Percentiles rank a stretch among this genome's conserved stretches.
These are phyloP conservation scores for Casuarina cunninghamiana DNA, from an alignment of 306 rosid species.

Conservation along the genomic window DNA sequence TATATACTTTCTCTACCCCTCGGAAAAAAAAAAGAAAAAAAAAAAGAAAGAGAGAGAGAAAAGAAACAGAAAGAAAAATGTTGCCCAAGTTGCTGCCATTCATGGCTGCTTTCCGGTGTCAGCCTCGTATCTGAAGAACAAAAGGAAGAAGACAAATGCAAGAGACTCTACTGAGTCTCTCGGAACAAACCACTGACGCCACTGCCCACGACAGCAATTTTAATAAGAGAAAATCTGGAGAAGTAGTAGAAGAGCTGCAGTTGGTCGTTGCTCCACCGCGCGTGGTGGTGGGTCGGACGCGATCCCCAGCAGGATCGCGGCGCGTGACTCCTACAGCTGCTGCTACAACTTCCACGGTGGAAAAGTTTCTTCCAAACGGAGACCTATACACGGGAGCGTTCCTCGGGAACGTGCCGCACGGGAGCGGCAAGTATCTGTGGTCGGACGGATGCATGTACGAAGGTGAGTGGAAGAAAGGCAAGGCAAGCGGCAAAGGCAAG, in stretches of 20 bases:
- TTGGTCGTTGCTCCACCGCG: slow-evolving; percentile 28
- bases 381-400: slow-evolving; percentile 45
- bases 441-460: slow-evolving; percentile 53
- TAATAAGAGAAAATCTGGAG: slow-evolving; percentile 30
- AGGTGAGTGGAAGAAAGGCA: slow-evolving; percentile 49
- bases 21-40: neutral
- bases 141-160: slow-evolving; percentile 34
- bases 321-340: slow-evolving; percentile 44
- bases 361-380: slow-evolving; percentile 35
- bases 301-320: slow-evolving; percentile 31
- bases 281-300: slow-evolving; percentile 21
- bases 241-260: slow-evolving; percentile 17
- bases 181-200: slow-evolving; percentile 22
- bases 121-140: neutral
- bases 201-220: neutral
- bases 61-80: slow-evolving; percentile 8
- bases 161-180: slow-evolving; percentile 38
- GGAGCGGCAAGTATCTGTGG: slow-evolving; percentile 48
- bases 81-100: slow-evolving; percentile 13
- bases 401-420: slow-evolving; percentile 39
- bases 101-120: slow-evolving; percentile 17
- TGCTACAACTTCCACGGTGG: slow-evolving; percentile 22
- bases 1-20: slow-evolving; percentile 3
- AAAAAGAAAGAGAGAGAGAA: too few species aligned
- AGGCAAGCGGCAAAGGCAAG: slow-evolving; percentile 39